Evolutionary conservation across 495 filamentous ascomycete species (phyloP).

Genomic region (Rostrohypoxylon terebratum): DNA sequence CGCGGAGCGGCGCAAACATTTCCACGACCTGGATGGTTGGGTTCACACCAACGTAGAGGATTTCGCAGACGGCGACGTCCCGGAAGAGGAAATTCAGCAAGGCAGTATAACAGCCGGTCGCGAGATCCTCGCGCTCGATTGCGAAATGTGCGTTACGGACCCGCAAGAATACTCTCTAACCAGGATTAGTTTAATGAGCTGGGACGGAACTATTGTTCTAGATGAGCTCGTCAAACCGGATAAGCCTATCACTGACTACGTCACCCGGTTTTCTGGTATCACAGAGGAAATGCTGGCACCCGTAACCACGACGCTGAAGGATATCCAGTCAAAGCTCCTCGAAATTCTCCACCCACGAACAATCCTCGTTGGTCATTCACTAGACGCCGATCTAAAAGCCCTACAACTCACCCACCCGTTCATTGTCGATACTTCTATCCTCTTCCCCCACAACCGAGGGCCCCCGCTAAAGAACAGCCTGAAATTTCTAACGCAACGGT

Average conservation of each 20-base stretch:
- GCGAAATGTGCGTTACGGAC: conserved; percentile 94
- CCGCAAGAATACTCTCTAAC: conserved; percentile 81
- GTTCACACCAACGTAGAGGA: conserved; percentile 77
- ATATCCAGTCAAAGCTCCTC: conserved; percentile 84
- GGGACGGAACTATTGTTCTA: conserved; percentile 84
- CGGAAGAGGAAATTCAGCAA: conserved; percentile 75
- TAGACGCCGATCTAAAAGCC: conserved; percentile 88
- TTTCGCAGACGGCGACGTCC: conserved; percentile 73
- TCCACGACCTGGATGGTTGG: conserved; percentile 76
- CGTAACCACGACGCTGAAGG: conserved; percentile 82
- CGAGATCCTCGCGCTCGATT: conserved; percentile 86
- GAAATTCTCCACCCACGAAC: conserved; percentile 77
- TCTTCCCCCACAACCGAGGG: conserved; percentile 73
- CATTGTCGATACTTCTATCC: conserved; percentile 87
- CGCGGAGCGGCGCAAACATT: conserved; percentile 57
- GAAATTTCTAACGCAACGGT: conserved; percentile 84
- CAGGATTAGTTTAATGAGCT: conserved; percentile 84
- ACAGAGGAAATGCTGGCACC: conserved; percentile 82
- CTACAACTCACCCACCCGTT: conserved; percentile 89
- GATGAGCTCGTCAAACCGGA: conserved; percentile 93
- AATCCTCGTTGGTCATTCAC: conserved; percentile 89
- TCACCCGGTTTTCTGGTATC: conserved; percentile 91
- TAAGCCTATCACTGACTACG: conserved; percentile 85
- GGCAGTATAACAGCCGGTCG: conserved; percentile 87
- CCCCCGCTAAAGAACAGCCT: conserved; percentile 74